Base-by-base conservation (phyloP, 306 rosid species). In the Nissolia schottii region DNA sequence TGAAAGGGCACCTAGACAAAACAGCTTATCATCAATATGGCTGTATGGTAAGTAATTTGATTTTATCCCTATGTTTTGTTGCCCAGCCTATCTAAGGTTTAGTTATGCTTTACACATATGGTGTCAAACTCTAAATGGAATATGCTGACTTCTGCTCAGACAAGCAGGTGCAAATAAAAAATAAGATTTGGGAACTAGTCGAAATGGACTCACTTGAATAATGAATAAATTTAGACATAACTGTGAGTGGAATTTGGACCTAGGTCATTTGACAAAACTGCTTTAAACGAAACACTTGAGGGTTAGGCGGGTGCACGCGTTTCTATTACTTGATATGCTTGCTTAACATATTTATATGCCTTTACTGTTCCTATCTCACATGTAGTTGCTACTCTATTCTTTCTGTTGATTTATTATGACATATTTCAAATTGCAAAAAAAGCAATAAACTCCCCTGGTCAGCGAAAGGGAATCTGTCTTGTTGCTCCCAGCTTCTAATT, bases 11-110 rank as follows among this genome's bases (percentile, higher is more conserved):
- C 23, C 12, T 91, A 16, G 81, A 25, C 34, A 81, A 91, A 59
- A 87, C 90, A 66, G 96, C 96, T n/a, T 80, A 61, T 62, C 91
- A 94, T 82, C 95, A 89, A 63, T 70, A 77, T 73, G 99, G 96
- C 59, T 86, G 87, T 76, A 67, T 89, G 97, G 97, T 94, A 79
- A 73, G 95, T 29, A 55, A 58, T 78, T 46, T 67, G 73, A 62
- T 22, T 60, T 37, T 43, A 51, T 34, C 31, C 35, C 55, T 51
- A 6, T 77, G 43, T 69, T 73, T 62, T 56, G 71, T 64, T 63
- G 54, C 65, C 49, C 53, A 11, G 64, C 46, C 37, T 40, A 53
- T 70, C 55, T 75, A 62, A 31, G 13, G 32, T 68, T 32, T 67
- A 9, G 54, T 70, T 74, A 40, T 72, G 28, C 32, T 40, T 71